Conservation (phyloP, 2,329 filamentous ascomycete species). For the Fusarium kyushuense region DNA sequence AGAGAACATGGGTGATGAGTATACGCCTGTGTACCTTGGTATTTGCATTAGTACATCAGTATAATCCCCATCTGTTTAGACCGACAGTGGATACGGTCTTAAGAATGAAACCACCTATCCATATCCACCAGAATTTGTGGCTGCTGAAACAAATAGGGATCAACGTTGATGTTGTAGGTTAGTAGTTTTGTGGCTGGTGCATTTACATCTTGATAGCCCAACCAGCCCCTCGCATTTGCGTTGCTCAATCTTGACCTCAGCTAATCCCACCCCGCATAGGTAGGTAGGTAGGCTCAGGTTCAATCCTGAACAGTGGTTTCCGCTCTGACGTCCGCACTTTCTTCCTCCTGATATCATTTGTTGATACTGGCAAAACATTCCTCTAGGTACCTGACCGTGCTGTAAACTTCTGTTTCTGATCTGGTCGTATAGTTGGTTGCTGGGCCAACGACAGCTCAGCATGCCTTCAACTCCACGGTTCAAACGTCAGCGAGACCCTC, state of each 20-base stretch:
- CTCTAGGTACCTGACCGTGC: too few species aligned
- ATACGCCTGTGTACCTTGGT: neutral
- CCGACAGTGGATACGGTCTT: neutral
- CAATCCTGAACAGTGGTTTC: constrained; percentile 28
- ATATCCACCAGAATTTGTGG: neutral
- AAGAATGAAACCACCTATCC: neutral
- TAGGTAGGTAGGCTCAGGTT: too few species aligned
- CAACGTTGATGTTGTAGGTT: neutral
- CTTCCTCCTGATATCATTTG: constrained; percentile 1
- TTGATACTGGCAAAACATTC: neutral
- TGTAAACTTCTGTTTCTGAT: neutral
- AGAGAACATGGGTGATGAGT: neutral
- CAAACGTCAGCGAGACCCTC: constrained; percentile 25
- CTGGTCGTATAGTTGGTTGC: neutral
- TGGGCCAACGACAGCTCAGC: constrained; percentile 6
- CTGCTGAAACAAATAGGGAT: neutral
- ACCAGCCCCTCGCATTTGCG: constrained; percentile 22
- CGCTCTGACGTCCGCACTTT: constrained; percentile 10
- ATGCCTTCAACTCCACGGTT: constrained; percentile 38
- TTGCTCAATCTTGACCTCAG: constrained; percentile 2
- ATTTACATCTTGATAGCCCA: neutral
- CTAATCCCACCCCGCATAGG: constrained; percentile 23
- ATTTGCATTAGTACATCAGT: neutral
- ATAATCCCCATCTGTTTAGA: neutral
- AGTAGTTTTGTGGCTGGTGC: constrained; percentile 10